Percentiles rank a stretch among this genome's conserved stretches.
phyloP scores from a whole-genome alignment of 108 stramenopile species.

The Pseudonitzschia multistriata region DNA sequence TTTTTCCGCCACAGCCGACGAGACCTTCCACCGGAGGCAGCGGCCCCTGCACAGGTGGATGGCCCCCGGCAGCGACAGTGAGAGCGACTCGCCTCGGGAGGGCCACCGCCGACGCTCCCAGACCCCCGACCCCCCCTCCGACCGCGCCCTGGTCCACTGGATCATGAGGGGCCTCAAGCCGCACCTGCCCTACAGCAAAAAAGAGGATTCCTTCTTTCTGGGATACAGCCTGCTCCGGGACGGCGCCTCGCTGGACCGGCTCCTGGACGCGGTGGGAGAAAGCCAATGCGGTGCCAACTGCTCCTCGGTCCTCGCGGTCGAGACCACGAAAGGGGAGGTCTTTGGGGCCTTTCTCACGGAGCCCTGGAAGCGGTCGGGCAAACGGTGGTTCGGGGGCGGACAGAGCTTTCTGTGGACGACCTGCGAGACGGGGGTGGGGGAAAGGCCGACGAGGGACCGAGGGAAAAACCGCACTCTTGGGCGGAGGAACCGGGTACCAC shows the following conservation, averaged over 20 bases:
- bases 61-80: not conserved
- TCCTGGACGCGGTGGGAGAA: constrained; percentile 32
- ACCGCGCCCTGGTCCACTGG: constrained; percentile 39
- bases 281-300: not conserved
- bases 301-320: constrained; percentile 58
- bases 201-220: constrained; percentile 70
- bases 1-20: not conserved
- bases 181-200: constrained; percentile 53
- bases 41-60: not conserved
- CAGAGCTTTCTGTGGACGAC: constrained; percentile 54
- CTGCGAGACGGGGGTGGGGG: too few species aligned
- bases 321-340: constrained; percentile 73
- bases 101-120: too few species aligned
- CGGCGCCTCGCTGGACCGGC: constrained; percentile 64
- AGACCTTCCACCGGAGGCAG: not conserved
- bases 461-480: constrained; percentile 42
- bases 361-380: constrained; percentile 59
- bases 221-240: constrained; percentile 73
- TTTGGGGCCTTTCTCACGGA: constrained; percentile 71
- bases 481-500: constrained; percentile 49
- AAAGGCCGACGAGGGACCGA: constrained; percentile 48
- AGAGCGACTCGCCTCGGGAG: too few species aligned
- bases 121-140: not conserved
- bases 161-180: constrained; percentile 66
- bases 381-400: constrained; percentile 60